These are phyloP conservation scores for Chrysoporthe puriensis DNA, from an alignment of 2,329 filamentous ascomycete species.

Conservation along the genomic window DNA sequence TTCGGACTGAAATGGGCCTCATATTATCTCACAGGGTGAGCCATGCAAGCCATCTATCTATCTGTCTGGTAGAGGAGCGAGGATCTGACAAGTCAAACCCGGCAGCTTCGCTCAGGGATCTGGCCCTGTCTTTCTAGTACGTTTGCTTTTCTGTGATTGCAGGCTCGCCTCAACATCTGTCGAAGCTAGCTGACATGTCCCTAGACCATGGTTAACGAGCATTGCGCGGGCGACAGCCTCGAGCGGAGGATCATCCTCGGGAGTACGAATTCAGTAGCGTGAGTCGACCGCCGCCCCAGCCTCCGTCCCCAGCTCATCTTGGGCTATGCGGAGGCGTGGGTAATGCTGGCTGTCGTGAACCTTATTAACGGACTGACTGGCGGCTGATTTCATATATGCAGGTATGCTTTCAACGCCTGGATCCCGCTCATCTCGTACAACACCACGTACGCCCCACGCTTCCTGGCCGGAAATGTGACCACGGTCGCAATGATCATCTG, in stretches of 20 bases:
- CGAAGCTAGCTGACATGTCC: background rate
- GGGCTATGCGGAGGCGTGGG: no score
- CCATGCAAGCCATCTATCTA: background rate
- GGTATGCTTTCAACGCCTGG: constrained; percentile 36
- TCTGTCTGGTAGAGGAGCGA: background rate
- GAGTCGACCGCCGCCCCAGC: background rate
- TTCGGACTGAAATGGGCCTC: constrained; percentile 35
- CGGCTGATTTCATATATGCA: background rate
- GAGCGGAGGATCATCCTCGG: constrained; percentile 35
- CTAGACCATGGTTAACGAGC: constrained; percentile 36
- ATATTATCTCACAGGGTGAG: constrained; percentile 33
- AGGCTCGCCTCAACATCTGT: background rate
- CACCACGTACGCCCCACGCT: constrained; percentile 33
- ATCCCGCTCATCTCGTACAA: constrained; percentile 34
- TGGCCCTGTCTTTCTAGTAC: constrained; percentile 33
- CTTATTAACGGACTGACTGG: background rate
- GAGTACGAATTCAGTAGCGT: constrained; percentile 34
- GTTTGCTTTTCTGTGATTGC: background rate
- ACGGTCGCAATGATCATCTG: constrained; percentile 33
- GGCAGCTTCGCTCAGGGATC: constrained; percentile 33
- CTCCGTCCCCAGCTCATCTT: background rate
- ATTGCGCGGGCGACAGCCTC: constrained; percentile 31
- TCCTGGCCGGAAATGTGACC: constrained; percentile 33
- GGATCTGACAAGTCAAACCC: background rate
- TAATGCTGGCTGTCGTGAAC: background rate